Conservation (phyloP, 352 stramenopile species). For the Phytophthora parvispora region DNA sequence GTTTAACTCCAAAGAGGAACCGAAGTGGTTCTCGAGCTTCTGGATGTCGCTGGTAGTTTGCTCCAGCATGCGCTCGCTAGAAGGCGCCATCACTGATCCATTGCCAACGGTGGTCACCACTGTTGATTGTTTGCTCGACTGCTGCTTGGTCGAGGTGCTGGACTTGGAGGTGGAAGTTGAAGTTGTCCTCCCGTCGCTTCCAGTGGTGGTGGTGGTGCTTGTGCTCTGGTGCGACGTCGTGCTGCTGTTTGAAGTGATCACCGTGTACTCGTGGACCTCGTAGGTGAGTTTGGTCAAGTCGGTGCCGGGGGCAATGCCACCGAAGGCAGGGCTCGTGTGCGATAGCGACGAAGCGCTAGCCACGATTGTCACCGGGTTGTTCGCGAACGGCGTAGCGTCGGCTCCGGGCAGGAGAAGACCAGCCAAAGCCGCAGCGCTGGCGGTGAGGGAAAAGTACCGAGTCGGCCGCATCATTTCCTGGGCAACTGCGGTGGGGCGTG, state of each 20-base stretch:
- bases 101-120: slow-evolving; percentile 25
- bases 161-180: slow-evolving; percentile 13
- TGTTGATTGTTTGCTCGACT: slow-evolving; percentile 16
- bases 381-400: slow-evolving; percentile 33
- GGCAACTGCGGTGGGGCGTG: slow-evolving; percentile 17
- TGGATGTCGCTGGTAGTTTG: slow-evolving; percentile 33
- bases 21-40: slow-evolving; percentile 48
- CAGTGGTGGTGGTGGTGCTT: slow-evolving; percentile 12
- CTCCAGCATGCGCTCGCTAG: slow-evolving; percentile 25
- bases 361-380: slow-evolving; percentile 44
- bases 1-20: slow-evolving; percentile 36
- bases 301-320: slow-evolving; percentile 19
- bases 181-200: slow-evolving; percentile 14
- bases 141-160: slow-evolving; percentile 18
- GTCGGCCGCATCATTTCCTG: slow-evolving; percentile 23
- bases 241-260: slow-evolving; percentile 17
- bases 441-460: slow-evolving; percentile 12
- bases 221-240: slow-evolving; percentile 16
- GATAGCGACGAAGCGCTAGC: slow-evolving; percentile 33
- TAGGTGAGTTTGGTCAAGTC: slow-evolving; percentile 26
- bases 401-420: slow-evolving; percentile 15
- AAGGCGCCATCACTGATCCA: not conserved
- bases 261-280: slow-evolving; percentile 25
- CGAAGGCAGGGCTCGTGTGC: slow-evolving; percentile 36
- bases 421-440: slow-evolving; percentile 13